Percentiles rank a stretch among this genome's conserved stretches.
These are phyloP conservation scores for Aspergillus texensis DNA, from an alignment of 2,329 filamentous ascomycete species.

Conservation along the genomic window DNA sequence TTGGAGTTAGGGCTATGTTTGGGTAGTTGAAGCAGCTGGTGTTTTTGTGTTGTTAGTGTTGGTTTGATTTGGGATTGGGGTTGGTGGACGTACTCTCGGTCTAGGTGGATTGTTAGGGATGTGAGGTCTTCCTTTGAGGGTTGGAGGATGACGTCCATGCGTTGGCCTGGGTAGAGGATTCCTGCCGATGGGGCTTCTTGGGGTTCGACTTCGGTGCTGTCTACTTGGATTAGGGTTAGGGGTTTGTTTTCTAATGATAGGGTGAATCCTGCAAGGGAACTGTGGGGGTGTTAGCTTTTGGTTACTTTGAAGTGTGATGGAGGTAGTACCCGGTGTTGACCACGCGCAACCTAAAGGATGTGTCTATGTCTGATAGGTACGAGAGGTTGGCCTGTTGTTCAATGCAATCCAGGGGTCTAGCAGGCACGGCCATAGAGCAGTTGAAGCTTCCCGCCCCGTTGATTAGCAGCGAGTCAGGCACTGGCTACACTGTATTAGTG, in stretches of 20 bases:
- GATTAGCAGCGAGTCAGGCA: slow-evolving; percentile 52
- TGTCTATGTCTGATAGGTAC: slow-evolving; percentile 27
- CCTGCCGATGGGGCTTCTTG: slow-evolving; percentile 35
- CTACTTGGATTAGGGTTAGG: slow-evolving; percentile 43
- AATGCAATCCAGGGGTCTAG: slow-evolving; percentile 49
- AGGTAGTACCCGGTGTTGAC: slow-evolving; percentile 47
- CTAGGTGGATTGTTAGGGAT: slow-evolving; percentile 36
- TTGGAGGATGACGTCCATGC: slow-evolving; percentile 45
- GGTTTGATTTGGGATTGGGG: background rate
- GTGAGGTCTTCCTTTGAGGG: slow-evolving; percentile 20
- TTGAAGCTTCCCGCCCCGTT: slow-evolving; percentile 51
- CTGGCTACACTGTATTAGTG: slow-evolving; percentile 39
- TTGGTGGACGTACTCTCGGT: slow-evolving; percentile 37
- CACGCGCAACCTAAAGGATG: slow-evolving; percentile 41
- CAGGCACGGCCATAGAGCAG: slow-evolving; percentile 50
- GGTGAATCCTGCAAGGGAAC: slow-evolving; percentile 45
- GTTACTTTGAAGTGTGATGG: background rate
- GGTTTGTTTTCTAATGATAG: slow-evolving; percentile 34
- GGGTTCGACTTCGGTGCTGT: slow-evolving; percentile 40
- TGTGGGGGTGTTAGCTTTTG: slow-evolving; percentile 16
- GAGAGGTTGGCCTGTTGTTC: slow-evolving; percentile 27
- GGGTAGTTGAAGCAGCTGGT: slow-evolving; percentile 48
- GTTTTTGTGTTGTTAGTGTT: background rate
- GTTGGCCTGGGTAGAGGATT: slow-evolving; percentile 48
- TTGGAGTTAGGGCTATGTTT: slow-evolving; percentile 45